Conservation (phyloP, 2,329 filamentous ascomycete species). For the Ceratocystiopsis sp. region DNA sequence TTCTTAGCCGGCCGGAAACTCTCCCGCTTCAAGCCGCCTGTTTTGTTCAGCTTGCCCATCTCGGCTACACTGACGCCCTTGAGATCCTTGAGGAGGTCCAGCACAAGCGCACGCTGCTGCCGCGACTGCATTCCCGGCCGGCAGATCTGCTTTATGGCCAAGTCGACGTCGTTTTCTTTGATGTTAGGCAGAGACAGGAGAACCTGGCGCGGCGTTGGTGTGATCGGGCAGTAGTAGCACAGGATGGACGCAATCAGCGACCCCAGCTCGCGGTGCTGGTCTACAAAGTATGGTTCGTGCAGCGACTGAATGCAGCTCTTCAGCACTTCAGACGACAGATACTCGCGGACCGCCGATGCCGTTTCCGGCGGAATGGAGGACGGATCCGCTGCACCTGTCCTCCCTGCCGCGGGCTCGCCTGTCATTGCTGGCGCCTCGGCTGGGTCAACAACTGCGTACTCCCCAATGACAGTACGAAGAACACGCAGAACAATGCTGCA, state of each 20-base stretch:
- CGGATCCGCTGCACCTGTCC: constrained; percentile 3
- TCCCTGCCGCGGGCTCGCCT: no score
- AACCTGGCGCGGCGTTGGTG: constrained; percentile 53
- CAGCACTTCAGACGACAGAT: constrained; percentile 74
- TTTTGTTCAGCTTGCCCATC: constrained; percentile 63
- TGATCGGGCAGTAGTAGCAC: constrained; percentile 53
- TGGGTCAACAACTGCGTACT: constrained; percentile 25
- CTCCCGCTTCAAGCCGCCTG: constrained; percentile 19
- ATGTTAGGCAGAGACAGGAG: constrained; percentile 71
- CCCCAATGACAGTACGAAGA: constrained; percentile 69
- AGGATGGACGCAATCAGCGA: constrained; percentile 75
- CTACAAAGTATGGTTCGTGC: constrained; percentile 92
- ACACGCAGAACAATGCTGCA: constrained; percentile 73
- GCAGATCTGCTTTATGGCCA: constrained; percentile 42
- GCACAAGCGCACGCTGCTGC: constrained; percentile 61
- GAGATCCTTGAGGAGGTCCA: constrained; percentile 72
- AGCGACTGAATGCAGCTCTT: constrained; percentile 80
- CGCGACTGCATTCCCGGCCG: constrained; percentile 45
- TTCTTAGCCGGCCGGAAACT: constrained; percentile 20
- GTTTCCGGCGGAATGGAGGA: constrained; percentile 35
- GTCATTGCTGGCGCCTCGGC: no score
- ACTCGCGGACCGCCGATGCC: constrained; percentile 61
- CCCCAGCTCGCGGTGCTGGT: constrained; percentile 84
- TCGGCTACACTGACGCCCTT: constrained; percentile 87
- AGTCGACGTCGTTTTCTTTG: constrained; percentile 47